Conservation (phyloP, 2,329 filamentous ascomycete genomes). For the Herpotrichia juniperi region DNA sequence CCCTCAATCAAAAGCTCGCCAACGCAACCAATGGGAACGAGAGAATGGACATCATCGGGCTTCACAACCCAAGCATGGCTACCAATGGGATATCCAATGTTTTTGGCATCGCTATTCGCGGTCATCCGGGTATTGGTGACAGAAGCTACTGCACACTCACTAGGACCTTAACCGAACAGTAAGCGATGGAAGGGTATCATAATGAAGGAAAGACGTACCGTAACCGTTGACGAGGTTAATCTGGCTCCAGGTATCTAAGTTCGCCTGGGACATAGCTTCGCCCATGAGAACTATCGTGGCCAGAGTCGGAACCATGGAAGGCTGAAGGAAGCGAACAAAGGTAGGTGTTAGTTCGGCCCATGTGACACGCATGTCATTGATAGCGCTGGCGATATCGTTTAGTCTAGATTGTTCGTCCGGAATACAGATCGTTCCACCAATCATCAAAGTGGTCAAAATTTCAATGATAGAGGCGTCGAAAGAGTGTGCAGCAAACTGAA, state of each 20-base stretch:
- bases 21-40: constrained; percentile 37
- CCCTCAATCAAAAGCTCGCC: constrained; percentile 64
- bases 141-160: constrained; percentile 28
- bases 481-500: constrained; percentile 32
- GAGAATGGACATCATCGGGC: constrained; percentile 31
- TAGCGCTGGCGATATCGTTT: constrained; percentile 47
- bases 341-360: constrained; percentile 27
- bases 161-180: constrained; percentile 26
- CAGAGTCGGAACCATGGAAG: constrained; percentile 43
- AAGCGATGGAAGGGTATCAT: not conserved
- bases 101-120: constrained; percentile 17
- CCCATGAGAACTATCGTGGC: constrained; percentile 46
- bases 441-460: constrained; percentile 22
- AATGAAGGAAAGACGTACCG: not conserved
- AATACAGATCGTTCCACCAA: constrained; percentile 30
- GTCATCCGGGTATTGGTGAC: constrained; percentile 12
- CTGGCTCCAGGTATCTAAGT: constrained; percentile 27
- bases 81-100: constrained; percentile 32
- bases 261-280: constrained; percentile 28
- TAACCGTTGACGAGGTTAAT: constrained; percentile 31
- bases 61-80: constrained; percentile 45
- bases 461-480: constrained; percentile 32
- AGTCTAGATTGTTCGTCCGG: constrained; percentile 49
- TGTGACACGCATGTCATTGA: constrained; percentile 26
- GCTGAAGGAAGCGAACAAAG: constrained; percentile 35